Percentiles rank a stretch among this genome's conserved stretches.
Conservation (phyloP, 2,329 filamentous ascomycete genomes). For the Sarocladium brachiariae region DNA sequence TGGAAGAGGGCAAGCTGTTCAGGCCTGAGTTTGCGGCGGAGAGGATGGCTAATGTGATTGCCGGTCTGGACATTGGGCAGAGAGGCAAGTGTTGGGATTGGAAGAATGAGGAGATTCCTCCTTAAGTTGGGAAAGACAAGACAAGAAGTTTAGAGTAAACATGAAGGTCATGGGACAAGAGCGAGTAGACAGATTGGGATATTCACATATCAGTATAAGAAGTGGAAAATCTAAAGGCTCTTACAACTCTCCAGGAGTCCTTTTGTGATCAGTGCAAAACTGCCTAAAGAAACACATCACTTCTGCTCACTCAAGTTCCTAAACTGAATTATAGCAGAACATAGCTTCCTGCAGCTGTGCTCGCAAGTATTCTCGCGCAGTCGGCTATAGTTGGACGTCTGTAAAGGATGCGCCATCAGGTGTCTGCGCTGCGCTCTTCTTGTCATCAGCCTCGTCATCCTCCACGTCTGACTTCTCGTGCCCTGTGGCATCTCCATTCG, state of each 20-base stretch:
- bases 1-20: slow-evolving; percentile 57
- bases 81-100: slow-evolving; percentile 64
- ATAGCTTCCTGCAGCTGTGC: no score
- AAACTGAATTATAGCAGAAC: no score
- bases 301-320: no score
- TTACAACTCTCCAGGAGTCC: no score
- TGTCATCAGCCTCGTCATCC: slow-evolving; percentile 25
- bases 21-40: slow-evolving; percentile 59
- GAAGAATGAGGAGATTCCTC: slow-evolving; percentile 56
- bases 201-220: no score
- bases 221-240: no score
- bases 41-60: slow-evolving; percentile 54
- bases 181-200: no score
- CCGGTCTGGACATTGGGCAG: slow-evolving; percentile 39
- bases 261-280: no score
- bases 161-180: no score
- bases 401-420: slow-evolving; percentile 56
- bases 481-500: slow-evolving; percentile 22
- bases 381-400: slow-evolving; percentile 54
- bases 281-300: background rate
- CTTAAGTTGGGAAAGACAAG: slow-evolving; percentile 36
- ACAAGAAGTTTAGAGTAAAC: background rate
- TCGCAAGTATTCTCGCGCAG: no score
- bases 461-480: slow-evolving; percentile 22
- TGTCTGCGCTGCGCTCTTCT: slow-evolving; percentile 36